These are phyloP conservation scores for Fomitopsis betulina DNA, from an alignment of 1,284 basidiomycete species.

Conservation along the genomic window DNA sequence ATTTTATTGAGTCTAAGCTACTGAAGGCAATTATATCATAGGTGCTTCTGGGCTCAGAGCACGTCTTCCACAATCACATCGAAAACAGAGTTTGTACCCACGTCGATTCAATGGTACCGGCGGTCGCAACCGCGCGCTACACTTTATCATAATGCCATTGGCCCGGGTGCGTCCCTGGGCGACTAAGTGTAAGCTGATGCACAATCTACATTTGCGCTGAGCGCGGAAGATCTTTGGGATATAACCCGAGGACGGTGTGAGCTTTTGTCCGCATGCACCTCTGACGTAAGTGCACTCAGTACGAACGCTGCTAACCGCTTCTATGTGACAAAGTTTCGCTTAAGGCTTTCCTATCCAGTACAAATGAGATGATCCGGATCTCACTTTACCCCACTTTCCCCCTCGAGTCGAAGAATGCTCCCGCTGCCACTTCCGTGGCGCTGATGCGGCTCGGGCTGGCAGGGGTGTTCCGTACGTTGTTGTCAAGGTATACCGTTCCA, in stretches of 20 bases:
- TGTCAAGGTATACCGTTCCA: not conserved
- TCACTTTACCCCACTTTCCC: not conserved
- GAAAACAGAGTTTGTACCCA: not conserved
- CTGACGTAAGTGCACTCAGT: not conserved
- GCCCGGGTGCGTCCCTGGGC: not conserved
- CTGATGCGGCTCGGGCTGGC: not conserved
- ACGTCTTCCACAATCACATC: not conserved
- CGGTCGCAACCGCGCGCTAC: not conserved
- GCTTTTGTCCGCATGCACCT: not conserved
- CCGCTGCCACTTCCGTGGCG: not conserved
- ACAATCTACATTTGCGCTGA: not conserved
- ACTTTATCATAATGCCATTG: not conserved
- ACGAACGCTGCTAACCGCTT: not conserved
- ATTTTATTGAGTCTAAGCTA: not conserved
- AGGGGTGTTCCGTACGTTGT: not conserved
- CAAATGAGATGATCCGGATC: constrained; percentile 3
- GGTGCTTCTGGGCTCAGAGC: not conserved
- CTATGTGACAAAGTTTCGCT: not conserved
- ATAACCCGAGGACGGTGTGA: not conserved
- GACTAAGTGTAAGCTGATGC: not conserved
- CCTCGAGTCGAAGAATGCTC: not conserved
- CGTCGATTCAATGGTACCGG: not conserved
- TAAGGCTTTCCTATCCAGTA: not conserved
- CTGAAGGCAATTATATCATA: not conserved
- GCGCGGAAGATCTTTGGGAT: not conserved